Percentiles rank a stretch among this genome's conserved stretches.
phyloP scores from a whole-genome alignment of 495 filamentous ascomycete species.

The Penicillium lagena region DNA sequence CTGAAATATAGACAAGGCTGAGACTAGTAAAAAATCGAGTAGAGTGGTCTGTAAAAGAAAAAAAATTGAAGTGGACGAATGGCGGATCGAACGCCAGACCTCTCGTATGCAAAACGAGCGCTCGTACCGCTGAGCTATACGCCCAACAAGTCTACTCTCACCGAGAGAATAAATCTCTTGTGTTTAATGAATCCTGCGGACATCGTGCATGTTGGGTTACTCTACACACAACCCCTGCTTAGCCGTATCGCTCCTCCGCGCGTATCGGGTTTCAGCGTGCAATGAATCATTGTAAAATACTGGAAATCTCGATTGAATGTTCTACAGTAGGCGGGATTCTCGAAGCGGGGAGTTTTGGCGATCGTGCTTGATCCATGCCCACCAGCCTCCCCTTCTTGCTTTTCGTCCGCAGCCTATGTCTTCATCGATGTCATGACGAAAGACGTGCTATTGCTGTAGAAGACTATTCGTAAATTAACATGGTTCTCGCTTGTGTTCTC shows the following conservation, averaged over 20 bases:
- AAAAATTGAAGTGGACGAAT: no score
- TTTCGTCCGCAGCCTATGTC: background rate
- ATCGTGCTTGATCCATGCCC: background rate
- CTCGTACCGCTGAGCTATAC: no score
- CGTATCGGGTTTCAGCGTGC: background rate
- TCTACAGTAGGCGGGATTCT: background rate
- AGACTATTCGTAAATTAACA: background rate
- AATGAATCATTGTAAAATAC: background rate
- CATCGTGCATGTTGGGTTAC: no score
- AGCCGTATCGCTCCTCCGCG: background rate
- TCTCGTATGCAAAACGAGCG: no score
- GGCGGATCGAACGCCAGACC: no score
- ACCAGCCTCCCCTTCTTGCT: background rate
- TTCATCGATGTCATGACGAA: background rate
- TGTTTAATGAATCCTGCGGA: no score
- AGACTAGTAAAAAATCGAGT: no score
- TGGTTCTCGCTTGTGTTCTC: background rate
- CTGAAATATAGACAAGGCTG: no score
- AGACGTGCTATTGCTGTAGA: background rate
- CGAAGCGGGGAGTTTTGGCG: background rate
- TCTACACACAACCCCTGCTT: background rate
- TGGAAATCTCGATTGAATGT: background rate
- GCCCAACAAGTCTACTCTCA: no score
- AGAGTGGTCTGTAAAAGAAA: no score
- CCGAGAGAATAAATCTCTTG: no score